phyloP scores from a whole-genome alignment of 75 land plant genomes.

The Cunninghamia lanceolata region DNA sequence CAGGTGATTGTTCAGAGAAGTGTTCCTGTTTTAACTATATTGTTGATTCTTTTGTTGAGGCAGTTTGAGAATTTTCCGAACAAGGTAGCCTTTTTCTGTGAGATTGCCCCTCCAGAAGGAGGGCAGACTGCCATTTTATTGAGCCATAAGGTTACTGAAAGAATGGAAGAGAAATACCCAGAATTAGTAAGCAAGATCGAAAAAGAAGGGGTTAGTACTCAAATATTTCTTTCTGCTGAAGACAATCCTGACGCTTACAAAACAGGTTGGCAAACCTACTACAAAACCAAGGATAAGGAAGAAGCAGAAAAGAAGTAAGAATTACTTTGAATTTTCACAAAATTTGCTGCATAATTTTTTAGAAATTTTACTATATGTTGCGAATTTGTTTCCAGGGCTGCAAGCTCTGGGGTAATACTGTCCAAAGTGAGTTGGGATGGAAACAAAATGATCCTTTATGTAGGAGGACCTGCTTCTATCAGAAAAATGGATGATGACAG shows the following conservation, averaged over 20 bases:
- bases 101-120: too few species aligned
- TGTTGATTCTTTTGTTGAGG: too few species aligned
- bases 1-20: background rate
- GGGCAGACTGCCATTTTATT: too few species aligned
- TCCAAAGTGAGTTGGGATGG: background rate
- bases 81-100: too few species aligned
- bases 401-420: background rate
- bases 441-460: background rate
- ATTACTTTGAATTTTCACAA: background rate
- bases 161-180: too few species aligned
- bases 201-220: slow-evolving; percentile 16
- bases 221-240: slow-evolving; percentile 7
- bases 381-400: background rate
- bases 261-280: slow-evolving; percentile 27
- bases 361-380: background rate
- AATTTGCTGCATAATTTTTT: too few species aligned
- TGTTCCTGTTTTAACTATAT: too few species aligned
- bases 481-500: background rate
- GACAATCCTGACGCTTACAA: slow-evolving; percentile 18
- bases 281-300: slow-evolving; percentile 13
- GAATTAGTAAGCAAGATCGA: slow-evolving; percentile 11
- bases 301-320: slow-evolving; percentile 27
- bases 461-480: background rate
- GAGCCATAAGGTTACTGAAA: too few species aligned
- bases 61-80: too few species aligned